These are phyloP conservation scores for Suillus hirtellus DNA, from an alignment of 768 basidiomycete genomes.

Conservation along the genomic window DNA sequence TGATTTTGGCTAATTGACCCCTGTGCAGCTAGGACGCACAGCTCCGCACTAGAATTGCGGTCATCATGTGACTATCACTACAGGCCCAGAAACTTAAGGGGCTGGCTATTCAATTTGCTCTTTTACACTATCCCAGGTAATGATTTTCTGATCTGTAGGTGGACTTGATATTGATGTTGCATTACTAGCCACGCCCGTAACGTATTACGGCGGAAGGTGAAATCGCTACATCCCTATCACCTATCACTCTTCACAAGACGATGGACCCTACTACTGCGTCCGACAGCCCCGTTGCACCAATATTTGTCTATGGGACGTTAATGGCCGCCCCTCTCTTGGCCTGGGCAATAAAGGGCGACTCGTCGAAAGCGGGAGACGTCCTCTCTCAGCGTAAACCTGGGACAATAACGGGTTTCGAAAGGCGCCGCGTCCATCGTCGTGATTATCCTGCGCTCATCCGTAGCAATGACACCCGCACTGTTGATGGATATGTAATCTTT, in stretches of 20 bases:
- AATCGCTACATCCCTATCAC: background rate
- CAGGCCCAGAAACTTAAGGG: background rate
- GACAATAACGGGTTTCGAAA: background rate
- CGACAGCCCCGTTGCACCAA: background rate
- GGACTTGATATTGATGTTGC: background rate
- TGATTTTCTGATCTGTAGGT: background rate
- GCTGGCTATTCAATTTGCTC: background rate
- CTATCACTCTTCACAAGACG: background rate
- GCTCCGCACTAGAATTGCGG: no score
- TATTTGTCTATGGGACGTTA: background rate
- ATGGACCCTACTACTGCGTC: background rate
- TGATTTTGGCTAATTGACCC: background rate
- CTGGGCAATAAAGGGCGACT: slow-evolving; percentile 2
- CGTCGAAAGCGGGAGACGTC: background rate
- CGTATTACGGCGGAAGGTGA: background rate
- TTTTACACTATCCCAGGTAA: background rate
- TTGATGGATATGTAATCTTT: background rate
- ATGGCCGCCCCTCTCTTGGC: background rate
- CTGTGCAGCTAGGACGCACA: background rate
- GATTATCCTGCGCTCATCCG: background rate
- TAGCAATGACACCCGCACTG: background rate
- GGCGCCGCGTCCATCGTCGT: background rate
- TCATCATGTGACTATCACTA: background rate
- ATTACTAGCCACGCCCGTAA: background rate
- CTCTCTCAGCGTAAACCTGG: slow-evolving; percentile 1